Evolutionary conservation across 345 rosid species (phyloP).

Genomic region (Boechera divaricarpa): DNA sequence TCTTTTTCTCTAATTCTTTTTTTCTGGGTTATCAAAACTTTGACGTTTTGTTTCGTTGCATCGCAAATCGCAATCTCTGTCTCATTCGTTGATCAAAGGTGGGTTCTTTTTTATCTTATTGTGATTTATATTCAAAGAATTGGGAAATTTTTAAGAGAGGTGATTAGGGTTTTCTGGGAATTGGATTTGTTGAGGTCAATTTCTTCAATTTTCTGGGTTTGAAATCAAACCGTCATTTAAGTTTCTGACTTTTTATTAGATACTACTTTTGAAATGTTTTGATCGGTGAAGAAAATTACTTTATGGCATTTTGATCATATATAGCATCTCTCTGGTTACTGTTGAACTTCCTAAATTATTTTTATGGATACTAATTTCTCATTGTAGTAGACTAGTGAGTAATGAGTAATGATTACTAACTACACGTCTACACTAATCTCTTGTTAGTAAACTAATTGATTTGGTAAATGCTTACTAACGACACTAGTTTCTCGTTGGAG

Average conservation of each 20-base stretch:
- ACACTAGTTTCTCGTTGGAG: too few species aligned
- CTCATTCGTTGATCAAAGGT: conserved; percentile 1
- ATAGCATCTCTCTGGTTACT: too few species aligned
- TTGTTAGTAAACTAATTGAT: too few species aligned
- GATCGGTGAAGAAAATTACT: too few species aligned
- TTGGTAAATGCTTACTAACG: too few species aligned
- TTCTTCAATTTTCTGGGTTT: neutral
- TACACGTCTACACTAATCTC: too few species aligned
- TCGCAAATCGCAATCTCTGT: conserved; percentile 31
- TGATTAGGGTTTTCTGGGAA: conserved; percentile 21
- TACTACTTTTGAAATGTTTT: too few species aligned
- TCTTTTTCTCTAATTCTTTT: neutral
- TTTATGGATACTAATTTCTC: too few species aligned
- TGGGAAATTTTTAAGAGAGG: neutral
- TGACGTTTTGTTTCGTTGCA: conserved; percentile 2
- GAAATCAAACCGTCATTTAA: neutral
- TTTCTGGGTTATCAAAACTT: conserved; percentile 21
- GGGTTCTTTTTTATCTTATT: neutral
- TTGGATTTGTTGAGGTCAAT: conserved; percentile 1
- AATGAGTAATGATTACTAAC: too few species aligned
- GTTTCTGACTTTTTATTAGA: neutral
- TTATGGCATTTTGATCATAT: too few species aligned
- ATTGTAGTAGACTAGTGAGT: too few species aligned
- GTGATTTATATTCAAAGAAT: neutral
- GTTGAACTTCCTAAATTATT: too few species aligned